Conservation (phyloP, 2,329 filamentous ascomycete genomes). For the Colletotrichum shisoi region DNA sequence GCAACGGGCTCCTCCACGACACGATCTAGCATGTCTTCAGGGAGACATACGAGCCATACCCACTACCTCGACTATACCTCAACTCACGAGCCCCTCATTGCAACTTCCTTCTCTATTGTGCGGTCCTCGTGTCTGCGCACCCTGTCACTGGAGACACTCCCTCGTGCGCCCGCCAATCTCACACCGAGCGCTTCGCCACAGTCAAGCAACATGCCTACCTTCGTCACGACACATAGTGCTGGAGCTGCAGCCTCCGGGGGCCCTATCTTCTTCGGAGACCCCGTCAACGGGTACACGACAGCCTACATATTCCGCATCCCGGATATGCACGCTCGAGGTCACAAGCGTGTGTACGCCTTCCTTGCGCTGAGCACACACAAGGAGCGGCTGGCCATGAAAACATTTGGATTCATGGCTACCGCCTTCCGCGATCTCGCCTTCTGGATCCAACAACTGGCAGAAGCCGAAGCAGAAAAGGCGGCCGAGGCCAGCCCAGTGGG, state of each 20-base stretch:
- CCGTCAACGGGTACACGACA: slow-evolving; percentile 71
- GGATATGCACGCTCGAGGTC: slow-evolving; percentile 71
- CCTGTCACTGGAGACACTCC: slow-evolving; percentile 71
- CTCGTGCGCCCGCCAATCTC: slow-evolving; percentile 56
- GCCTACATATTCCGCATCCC: slow-evolving; percentile 75
- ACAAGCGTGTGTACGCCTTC: slow-evolving; percentile 74
- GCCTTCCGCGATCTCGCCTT: slow-evolving; percentile 70
- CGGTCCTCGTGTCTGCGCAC: slow-evolving; percentile 72
- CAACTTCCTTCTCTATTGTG: slow-evolving; percentile 71
- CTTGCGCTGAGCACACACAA: slow-evolving; percentile 71
- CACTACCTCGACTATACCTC: slow-evolving; percentile 75
- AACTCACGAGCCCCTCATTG: slow-evolving; percentile 68
- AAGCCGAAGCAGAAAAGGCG: slow-evolving; percentile 67
- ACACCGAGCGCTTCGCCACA: slow-evolving; percentile 44
- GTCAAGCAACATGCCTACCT: slow-evolving; percentile 54
- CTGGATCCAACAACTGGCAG: slow-evolving; percentile 72
- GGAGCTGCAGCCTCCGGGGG: slow-evolving; percentile 67
- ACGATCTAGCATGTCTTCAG: slow-evolving; percentile 62
- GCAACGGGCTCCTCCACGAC: slow-evolving; percentile 59
- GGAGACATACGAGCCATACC: slow-evolving; percentile 66
- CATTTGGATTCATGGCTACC: slow-evolving; percentile 67
- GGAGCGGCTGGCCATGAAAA: slow-evolving; percentile 71
- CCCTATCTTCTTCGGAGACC: slow-evolving; percentile 74
- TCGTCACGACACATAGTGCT: slow-evolving; percentile 63
- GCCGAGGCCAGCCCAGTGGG: slow-evolving; percentile 54